Percentiles rank a stretch among this genome's conserved stretches.
Conservation (phyloP, 192 early-diverging fungal genomes). For the Umbelopsis ramanniana region DNA sequence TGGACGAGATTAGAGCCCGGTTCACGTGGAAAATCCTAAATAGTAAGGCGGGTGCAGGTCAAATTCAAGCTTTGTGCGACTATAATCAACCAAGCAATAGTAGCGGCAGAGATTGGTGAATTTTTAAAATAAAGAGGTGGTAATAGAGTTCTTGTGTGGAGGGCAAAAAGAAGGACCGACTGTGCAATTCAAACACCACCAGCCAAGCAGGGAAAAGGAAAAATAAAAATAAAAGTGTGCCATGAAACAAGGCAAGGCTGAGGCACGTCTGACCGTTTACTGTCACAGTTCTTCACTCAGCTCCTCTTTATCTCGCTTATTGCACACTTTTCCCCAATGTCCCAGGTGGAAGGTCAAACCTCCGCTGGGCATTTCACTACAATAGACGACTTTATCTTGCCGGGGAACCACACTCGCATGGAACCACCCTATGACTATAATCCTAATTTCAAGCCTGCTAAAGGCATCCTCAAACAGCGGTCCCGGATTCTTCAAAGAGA, state of each 20-base stretch:
- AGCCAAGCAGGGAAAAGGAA: not conserved
- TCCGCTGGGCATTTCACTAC: slow-evolving; percentile 14
- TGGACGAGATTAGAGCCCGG: no score
- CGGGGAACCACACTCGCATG: slow-evolving; percentile 1
- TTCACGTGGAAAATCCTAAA: not conserved
- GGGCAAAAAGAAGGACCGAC: no score
- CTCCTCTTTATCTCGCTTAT: not conserved
- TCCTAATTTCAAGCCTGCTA: slow-evolving; percentile 12
- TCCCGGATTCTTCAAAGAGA: slow-evolving; percentile 3
- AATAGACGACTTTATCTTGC: not conserved
- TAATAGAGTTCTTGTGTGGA: no score
- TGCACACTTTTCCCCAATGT: slow-evolving; percentile 6
- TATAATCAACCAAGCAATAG: not conserved
- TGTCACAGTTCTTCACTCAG: slow-evolving; percentile 1
- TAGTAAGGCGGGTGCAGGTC: not conserved
- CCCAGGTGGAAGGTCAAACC: slow-evolving; percentile 19
- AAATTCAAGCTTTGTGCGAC: slow-evolving; percentile 1
- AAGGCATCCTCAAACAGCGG: slow-evolving; percentile 13
- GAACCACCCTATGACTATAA: slow-evolving; percentile 6
- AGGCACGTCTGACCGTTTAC: not conserved
- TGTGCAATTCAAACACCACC: no score
- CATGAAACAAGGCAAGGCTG: not conserved
- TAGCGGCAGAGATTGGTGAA: no score
- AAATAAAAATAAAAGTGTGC: not conserved
- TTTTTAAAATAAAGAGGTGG: no score